These are phyloP conservation scores for Cladosporium oxysporum DNA, from an alignment of 2,329 filamentous ascomycete species.

Conservation along the genomic window DNA sequence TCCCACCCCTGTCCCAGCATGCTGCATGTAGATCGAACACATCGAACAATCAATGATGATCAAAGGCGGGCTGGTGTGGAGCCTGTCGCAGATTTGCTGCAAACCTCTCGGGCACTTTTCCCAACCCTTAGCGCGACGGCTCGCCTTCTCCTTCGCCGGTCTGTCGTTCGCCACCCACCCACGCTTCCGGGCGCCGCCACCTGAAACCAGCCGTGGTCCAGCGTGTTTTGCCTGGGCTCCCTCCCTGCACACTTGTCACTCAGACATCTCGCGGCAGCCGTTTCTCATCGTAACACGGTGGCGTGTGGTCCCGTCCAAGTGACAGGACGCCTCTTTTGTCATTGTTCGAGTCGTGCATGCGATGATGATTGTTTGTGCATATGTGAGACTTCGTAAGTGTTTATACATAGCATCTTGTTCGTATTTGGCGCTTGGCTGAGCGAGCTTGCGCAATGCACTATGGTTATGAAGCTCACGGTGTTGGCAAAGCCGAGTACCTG, in stretches of 20 bases:
- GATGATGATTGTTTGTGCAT: not conserved
- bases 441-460: constrained; percentile 8
- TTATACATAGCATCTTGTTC: not conserved
- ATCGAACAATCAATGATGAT: constrained; percentile 2
- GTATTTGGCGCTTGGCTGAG: not conserved
- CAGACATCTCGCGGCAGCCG: constrained; percentile 9
- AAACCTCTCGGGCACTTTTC: constrained; percentile 14
- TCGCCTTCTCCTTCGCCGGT: not conserved
- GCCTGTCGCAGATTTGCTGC: constrained; percentile 17
- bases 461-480: not conserved
- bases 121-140: constrained; percentile 8
- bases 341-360: not conserved
- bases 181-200: not conserved
- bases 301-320: not conserved
- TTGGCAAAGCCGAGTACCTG: constrained; percentile 9
- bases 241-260: not conserved
- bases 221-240: constrained; percentile 12
- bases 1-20: constrained; percentile 14
- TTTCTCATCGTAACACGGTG: constrained; percentile 7
- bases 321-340: constrained; percentile 13
- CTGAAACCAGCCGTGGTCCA: constrained; percentile 14
- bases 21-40: constrained; percentile 15
- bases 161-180: not conserved
- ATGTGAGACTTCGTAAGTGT: not conserved
- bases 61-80: constrained; percentile 9